Evolutionary conservation across 345 rosid genomes (phyloP).

Genomic region (Lumnitzera racemosa): DNA sequence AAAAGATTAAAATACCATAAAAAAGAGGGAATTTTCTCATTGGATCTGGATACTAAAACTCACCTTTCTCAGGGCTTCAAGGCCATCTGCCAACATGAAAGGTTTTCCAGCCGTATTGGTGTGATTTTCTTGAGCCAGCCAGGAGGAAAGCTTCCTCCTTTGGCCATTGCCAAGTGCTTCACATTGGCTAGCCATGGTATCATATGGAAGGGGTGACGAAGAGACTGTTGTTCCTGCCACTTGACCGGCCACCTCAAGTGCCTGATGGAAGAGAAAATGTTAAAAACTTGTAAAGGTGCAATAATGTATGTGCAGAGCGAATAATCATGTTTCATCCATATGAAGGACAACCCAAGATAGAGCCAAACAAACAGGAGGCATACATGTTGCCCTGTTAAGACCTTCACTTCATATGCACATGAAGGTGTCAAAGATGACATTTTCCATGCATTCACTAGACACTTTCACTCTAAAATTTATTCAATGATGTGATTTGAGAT

Average conservation of each 20-base stretch:
- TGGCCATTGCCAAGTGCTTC: slow-evolving; percentile 81
- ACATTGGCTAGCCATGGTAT: slow-evolving; percentile 72
- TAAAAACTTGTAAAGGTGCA: background rate
- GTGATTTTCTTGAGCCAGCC: slow-evolving; percentile 68
- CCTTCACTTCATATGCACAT: background rate
- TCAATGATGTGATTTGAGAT: too few species aligned
- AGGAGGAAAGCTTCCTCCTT: slow-evolving; percentile 77
- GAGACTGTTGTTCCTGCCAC: slow-evolving; percentile 78
- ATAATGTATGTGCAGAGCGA: background rate
- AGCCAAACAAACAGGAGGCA: too few species aligned
- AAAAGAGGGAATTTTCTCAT: too few species aligned
- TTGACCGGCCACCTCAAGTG: slow-evolving; percentile 93
- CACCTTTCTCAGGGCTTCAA: slow-evolving; percentile 41
- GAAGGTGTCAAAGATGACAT: too few species aligned
- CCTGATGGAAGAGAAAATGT: slow-evolving; percentile 32
- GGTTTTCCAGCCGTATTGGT: slow-evolving; percentile 14
- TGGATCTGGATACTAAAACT: background rate
- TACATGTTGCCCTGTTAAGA: too few species aligned
- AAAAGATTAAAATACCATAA: too few species aligned
- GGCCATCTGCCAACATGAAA: slow-evolving; percentile 23
- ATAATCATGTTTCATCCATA: background rate
- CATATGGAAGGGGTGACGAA: slow-evolving; percentile 79
- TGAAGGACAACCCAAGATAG: too few species aligned
- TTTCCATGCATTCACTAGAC: too few species aligned
- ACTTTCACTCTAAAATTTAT: too few species aligned